Evolutionary conservation across 345 rosid species (phyloP).

Genomic region (Citrus trifoliata): DNA sequence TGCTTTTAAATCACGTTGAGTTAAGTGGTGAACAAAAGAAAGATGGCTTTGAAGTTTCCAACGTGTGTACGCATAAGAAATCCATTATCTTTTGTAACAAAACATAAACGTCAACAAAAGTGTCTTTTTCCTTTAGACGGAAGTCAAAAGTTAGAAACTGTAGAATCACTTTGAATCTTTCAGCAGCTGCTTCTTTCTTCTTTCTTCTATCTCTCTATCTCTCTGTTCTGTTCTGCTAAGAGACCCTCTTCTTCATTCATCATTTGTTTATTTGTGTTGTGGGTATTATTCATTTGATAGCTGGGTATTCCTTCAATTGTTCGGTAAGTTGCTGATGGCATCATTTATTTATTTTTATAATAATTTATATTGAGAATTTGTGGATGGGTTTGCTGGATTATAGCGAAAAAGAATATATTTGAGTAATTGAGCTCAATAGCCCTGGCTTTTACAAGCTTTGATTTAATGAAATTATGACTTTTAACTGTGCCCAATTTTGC

Average conservation of each 20-base stretch:
- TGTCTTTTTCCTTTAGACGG: not conserved
- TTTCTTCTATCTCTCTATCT: not conserved
- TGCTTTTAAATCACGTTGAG: too few species aligned
- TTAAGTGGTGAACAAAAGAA: too few species aligned
- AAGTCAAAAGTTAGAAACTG: not conserved
- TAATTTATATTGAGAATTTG: not conserved
- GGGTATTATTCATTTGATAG: not conserved
- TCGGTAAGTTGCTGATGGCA: not conserved
- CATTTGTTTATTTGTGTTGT: too few species aligned
- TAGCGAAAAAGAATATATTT: not conserved
- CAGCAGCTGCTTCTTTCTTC: not conserved
- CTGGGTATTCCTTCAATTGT: not conserved
- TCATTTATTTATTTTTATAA: not conserved
- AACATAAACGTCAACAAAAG: not conserved
- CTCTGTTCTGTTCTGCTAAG: not conserved
- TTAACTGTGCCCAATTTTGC: not conserved
- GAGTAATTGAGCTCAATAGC: not conserved
- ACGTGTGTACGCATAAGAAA: not conserved
- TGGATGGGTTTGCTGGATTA: not conserved
- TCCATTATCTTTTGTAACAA: not conserved
- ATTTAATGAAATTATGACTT: not conserved
- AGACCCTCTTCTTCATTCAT: not conserved
- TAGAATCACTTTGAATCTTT: constrained; percentile 7
- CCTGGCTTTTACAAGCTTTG: not conserved
- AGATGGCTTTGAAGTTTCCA: too few species aligned